These are phyloP conservation scores for Aspergillus texensis DNA, from an alignment of 2,329 filamentous ascomycete genomes.

Conservation along the genomic window DNA sequence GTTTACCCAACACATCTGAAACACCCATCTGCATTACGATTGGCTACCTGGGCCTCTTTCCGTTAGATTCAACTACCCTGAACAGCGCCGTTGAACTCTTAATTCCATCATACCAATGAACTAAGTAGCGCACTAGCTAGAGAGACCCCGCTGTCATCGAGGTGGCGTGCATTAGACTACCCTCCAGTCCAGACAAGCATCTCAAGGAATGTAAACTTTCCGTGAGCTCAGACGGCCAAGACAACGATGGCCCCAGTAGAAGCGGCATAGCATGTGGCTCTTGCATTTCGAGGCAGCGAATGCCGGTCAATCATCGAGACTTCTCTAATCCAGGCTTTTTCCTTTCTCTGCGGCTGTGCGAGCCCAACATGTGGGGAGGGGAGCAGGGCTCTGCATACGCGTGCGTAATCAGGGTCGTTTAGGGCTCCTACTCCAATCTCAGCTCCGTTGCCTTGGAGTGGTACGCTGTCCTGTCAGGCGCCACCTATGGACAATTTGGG, in stretches of 20 bases:
- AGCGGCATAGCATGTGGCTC: background rate
- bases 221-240: background rate
- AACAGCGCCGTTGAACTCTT: background rate
- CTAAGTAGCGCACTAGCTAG: background rate
- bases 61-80: background rate
- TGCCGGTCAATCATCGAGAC: background rate
- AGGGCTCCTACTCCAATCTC: background rate
- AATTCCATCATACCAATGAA: background rate
- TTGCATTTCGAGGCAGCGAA: background rate
- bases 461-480: background rate
- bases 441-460: background rate
- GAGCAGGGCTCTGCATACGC: background rate
- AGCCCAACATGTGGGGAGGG: background rate
- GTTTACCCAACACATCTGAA: background rate
- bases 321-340: background rate
- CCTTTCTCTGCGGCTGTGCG: background rate
- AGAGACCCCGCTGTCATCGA: background rate
- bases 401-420: conserved; percentile 2
- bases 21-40: background rate
- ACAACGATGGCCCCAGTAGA: background rate
- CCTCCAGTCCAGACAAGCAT: background rate
- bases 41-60: background rate
- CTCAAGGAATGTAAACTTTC: background rate
- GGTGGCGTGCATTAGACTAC: conserved; percentile 3
- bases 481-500: background rate